A percentile compares a stretch with the other conserved stretches of the same genome.
phyloP scores from a whole-genome alignment of 768 basidiomycete species.

The Suillus subalutaceus region DNA sequence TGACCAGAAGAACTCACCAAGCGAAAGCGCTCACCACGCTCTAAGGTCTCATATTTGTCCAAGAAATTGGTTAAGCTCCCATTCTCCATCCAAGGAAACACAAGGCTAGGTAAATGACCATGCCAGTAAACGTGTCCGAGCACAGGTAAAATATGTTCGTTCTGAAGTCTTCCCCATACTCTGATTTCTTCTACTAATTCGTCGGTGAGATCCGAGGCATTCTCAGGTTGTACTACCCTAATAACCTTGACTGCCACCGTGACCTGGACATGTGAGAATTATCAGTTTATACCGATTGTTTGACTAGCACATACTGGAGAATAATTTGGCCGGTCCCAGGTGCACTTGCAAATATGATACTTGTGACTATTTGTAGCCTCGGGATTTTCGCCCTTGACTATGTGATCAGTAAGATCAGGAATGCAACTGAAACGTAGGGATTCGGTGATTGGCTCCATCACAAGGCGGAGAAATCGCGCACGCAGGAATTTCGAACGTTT shows the following conservation, averaged over 20 bases:
- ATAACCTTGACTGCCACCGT: conserved; percentile 3
- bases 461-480: neutral
- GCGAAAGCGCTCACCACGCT: neutral
- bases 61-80: conserved; percentile 26
- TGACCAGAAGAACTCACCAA: neutral
- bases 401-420: neutral
- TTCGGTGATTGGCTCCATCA: neutral
- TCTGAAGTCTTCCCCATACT: conserved; percentile 22
- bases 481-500: neutral
- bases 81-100: conserved; percentile 36
- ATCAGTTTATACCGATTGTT: neutral
- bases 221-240: neutral
- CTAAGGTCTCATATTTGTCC: neutral
- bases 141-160: conserved; percentile 33
- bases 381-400: neutral
- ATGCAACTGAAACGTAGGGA: neutral
- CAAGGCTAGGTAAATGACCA: conserved; percentile 31
- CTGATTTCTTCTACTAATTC: conserved; percentile 23
- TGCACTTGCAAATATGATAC: conserved; percentile 28
- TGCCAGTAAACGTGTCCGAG: conserved; percentile 31
- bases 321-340: neutral
- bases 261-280: neutral
- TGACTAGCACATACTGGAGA: neutral
- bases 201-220: neutral
- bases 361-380: conserved; percentile 16